A percentile compares a stretch with the other conserved stretches of the same genome.
phyloP scores from a whole-genome alignment of 805 yeast species.

The Sugiyamaella marilandica region DNA sequence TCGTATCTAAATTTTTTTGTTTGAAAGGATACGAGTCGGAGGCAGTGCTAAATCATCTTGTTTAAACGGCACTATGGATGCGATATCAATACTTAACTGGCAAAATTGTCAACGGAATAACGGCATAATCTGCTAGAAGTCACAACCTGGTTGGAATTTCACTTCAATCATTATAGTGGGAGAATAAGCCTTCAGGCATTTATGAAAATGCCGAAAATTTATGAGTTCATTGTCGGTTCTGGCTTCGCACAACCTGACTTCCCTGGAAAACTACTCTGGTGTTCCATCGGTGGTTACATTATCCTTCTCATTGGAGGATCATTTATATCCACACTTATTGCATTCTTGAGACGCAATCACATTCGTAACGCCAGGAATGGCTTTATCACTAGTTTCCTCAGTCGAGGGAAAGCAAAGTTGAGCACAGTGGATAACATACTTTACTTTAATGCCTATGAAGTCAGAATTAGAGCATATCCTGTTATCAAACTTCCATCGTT shows the following conservation, averaged over 20 bases:
- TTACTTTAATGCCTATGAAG: not conserved
- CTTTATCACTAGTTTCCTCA: not conserved
- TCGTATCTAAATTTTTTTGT: not conserved
- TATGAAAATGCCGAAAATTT: not conserved
- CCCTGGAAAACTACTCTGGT: conserved; percentile 3
- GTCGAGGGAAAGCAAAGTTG: not conserved
- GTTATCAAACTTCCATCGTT: not conserved
- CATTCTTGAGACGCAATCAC: not conserved
- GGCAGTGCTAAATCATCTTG: too few species aligned
- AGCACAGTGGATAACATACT: not conserved
- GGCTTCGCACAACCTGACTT: conserved; percentile 2
- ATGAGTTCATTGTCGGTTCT: not conserved
- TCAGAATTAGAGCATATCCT: not conserved
- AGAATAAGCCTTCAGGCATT: not conserved
- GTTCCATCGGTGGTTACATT: conserved; percentile 1
- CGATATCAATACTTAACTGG: too few species aligned
- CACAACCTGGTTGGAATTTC: too few species aligned
- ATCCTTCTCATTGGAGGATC: not conserved
- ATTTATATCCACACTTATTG: not conserved
- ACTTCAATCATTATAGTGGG: too few species aligned
- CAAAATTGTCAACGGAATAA: too few species aligned
- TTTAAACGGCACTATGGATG: too few species aligned
- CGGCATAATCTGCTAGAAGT: too few species aligned
- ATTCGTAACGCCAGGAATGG: not conserved
- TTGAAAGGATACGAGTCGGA: not conserved